Evolutionary conservation across 1,284 basidiomycete species (phyloP), one percentile per base, ranked within the genome.

Genomic region (Fomitopsis pinicola): DNA sequence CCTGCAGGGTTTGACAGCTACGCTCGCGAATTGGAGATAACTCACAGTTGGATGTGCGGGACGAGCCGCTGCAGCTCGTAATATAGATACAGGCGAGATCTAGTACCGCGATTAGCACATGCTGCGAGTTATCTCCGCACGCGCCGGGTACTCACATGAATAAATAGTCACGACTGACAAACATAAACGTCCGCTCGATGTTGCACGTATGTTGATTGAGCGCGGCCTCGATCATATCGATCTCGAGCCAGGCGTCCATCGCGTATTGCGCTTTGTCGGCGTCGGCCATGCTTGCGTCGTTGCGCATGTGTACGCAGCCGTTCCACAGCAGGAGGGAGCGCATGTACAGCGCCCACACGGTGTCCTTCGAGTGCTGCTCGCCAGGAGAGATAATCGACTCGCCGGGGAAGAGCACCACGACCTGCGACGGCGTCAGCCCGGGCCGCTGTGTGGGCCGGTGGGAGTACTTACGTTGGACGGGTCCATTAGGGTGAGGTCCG

Each of bases 291-390:
- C 59, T 66, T 2, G 64, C 48, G 58, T 82, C 78, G 45, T 75
- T 74, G 15, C 83, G 82, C 78, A 88, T 84, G 46, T 80, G 81
- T 50, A 86, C 76, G 67, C 89, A 91, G 38, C 80, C 80, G 70
- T 89, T 83, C 88, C 89, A 92, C 36, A 91, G 75, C 17, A 92
- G 73, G 74, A 87, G 85, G 5, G 81, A 78, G 50, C 88, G 83
- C 66, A 86, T 83, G 68, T 88, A 84, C 54, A 91, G 73, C 17
- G 87, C 87, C 88, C 87, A 91, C 17, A 90, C 77, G 3, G 85
- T 87, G 58, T 89, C 82, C 33, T 74, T 64, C 40, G 68, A 63
- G 6, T 74, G 22, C 12, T 54, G 26, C 28, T 42, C 26, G n/a
- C 62, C 58, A 2, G 56, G 2, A n/a, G 59, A 48, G 30, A 73